These are phyloP conservation scores for Betula pendula DNA, from an alignment of 306 rosid genomes.

Conservation along the genomic window DNA sequence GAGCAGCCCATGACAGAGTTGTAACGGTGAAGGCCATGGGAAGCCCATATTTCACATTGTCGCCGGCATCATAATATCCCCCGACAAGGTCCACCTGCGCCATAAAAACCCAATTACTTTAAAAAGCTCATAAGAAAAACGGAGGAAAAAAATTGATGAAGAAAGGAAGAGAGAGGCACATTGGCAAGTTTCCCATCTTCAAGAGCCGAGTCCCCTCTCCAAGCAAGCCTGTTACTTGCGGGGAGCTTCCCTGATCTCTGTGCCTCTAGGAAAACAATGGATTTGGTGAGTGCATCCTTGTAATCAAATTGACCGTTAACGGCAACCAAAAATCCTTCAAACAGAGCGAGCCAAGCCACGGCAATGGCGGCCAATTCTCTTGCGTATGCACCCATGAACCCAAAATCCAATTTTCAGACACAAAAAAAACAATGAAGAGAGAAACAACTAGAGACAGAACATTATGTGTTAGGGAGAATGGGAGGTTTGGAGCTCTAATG, in stretches of 20 bases:
- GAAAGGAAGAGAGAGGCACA: slow-evolving; percentile 22
- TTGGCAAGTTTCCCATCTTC: slow-evolving; percentile 68
- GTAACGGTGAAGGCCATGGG: slow-evolving; percentile 96
- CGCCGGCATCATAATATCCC: slow-evolving; percentile 98
- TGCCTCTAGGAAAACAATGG: slow-evolving; percentile 82
- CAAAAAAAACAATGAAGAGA: no score
- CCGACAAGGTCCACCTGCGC: slow-evolving; percentile 74
- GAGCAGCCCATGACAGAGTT: slow-evolving; percentile 76
- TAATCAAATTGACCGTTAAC: slow-evolving; percentile 54
- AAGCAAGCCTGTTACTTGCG: slow-evolving; percentile 51
- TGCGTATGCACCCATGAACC: slow-evolving; percentile 33
- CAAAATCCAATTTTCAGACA: neutral
- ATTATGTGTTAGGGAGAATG: neutral
- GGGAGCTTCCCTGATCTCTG: slow-evolving; percentile 99
- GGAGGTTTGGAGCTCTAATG: neutral
- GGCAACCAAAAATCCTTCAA: slow-evolving; percentile 35
- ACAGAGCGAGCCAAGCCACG: slow-evolving; percentile 54
- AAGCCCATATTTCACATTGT: slow-evolving; percentile 85
- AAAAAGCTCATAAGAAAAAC: neutral
- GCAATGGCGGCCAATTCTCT: slow-evolving; percentile 38
- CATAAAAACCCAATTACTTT: neutral
- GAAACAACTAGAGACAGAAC: neutral
- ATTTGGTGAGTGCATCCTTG: slow-evolving; percentile 81
- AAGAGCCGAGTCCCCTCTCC: slow-evolving; percentile 93
- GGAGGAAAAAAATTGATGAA: neutral